Percentiles rank a stretch among this genome's conserved stretches.
Evolutionary conservation across 78 protist genomes (phyloP).

Genomic region (Dictyostelium brefeldianum): DNA sequence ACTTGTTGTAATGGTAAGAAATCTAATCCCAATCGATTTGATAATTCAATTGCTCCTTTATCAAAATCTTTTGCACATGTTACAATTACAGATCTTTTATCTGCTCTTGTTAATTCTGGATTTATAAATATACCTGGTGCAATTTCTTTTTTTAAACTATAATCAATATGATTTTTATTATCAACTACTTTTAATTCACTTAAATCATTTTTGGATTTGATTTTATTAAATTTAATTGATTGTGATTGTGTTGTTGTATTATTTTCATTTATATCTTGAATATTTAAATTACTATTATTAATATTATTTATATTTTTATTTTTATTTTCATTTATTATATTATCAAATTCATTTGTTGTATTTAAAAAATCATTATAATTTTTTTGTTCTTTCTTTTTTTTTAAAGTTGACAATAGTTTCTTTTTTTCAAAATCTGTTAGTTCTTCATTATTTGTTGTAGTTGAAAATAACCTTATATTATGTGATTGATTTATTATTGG

Average conservation of each 20-base stretch:
- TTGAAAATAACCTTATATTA: too few relatives aligned
- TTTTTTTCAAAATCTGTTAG: background rate
- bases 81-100: background rate
- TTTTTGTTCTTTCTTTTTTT: background rate
- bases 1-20: conserved; percentile 15
- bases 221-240: background rate
- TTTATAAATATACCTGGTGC: conserved; percentile 47
- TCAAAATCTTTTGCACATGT: background rate
- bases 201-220: background rate
- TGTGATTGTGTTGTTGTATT: background rate
- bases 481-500: background rate
- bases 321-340: background rate
- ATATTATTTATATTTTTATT: background rate
- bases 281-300: too few relatives aligned
- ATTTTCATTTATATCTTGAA: too few relatives aligned
- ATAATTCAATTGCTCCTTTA: background rate
- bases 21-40: conserved; percentile 6
- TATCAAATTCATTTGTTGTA: background rate
- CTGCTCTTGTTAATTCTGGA: background rate
- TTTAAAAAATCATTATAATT: background rate
- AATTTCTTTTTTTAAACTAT: conserved; percentile 23
- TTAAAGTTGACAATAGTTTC: too few relatives aligned
- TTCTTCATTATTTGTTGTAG: background rate
- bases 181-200: too few relatives aligned
- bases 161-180: background rate